Evolutionary conservation across 805 yeast species (phyloP).

Genomic region (Candida tammaniensis): DNA sequence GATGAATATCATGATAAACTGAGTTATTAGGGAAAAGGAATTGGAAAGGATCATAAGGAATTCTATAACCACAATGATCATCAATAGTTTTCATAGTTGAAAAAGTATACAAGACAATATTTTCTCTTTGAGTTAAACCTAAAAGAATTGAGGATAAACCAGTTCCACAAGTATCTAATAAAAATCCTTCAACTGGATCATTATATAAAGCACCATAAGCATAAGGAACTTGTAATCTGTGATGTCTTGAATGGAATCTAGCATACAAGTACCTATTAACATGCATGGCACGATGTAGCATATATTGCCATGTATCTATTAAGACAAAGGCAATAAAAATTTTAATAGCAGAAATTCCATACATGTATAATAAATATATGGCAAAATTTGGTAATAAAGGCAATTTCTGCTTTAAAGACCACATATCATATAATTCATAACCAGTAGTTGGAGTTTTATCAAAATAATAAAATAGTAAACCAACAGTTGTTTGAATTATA

Average conservation of each 20-base stretch:
- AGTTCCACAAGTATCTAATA: conserved; percentile 89
- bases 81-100: conserved; percentile 96
- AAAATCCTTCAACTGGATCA: conserved; percentile 90
- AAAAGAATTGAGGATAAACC: conserved; percentile 72
- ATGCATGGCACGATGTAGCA: conserved; percentile 88
- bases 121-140: conserved; percentile 72
- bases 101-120: conserved; percentile 70
- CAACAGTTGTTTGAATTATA: conserved; percentile 73
- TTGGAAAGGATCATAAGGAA: conserved; percentile 92
- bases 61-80: conserved; percentile 96
- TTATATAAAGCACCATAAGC: conserved; percentile 96
- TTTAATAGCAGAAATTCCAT: conserved; percentile 60
- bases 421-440: conserved; percentile 44
- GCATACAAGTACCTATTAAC: conserved; percentile 70
- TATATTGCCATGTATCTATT: conserved; percentile 94
- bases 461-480: conserved; percentile 48
- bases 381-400: conserved; percentile 46
- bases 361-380: conserved; percentile 55
- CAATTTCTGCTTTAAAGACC: conserved; percentile 43
- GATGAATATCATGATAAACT: conserved; percentile 95
- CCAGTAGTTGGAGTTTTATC: conserved; percentile 60
- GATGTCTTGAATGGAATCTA: conserved; percentile 91
- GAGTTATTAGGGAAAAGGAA: conserved; percentile 90
- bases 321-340: conserved; percentile 63
- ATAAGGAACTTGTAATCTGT: conserved; percentile 90